A percentile compares a stretch with the other conserved stretches of the same genome.
Evolutionary conservation across 108 stramenopile genomes (phyloP).

Genomic region (Skeletonema marinoi): DNA sequence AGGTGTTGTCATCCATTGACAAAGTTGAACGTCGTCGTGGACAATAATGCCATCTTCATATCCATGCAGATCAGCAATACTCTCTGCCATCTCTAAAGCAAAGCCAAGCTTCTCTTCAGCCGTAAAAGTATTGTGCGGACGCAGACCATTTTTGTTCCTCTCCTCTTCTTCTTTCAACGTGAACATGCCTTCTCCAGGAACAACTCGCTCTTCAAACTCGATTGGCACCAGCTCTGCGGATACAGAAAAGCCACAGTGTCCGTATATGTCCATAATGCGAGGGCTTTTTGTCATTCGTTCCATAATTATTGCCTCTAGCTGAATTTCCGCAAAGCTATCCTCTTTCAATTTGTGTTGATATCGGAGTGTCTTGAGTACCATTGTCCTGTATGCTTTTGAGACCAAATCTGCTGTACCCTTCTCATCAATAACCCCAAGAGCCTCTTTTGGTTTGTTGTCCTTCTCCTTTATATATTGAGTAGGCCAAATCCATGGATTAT

Average conservation of each 20-base stretch:
- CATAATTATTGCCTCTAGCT: constrained; percentile 72
- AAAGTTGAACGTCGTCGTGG: constrained; percentile 81
- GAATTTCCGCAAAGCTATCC: constrained; percentile 23
- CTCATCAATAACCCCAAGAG: constrained; percentile 19
- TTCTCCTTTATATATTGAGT: constrained; percentile 16
- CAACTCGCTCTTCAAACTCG: constrained; percentile 57
- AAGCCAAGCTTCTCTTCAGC: constrained; percentile 63
- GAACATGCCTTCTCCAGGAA: constrained; percentile 44
- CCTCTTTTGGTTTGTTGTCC: constrained; percentile 2
- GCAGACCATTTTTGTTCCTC: constrained; percentile 48
- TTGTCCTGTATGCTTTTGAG: constrained; percentile 26
- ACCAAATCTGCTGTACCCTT: constrained; percentile 24
- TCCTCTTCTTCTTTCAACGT: constrained; percentile 43
- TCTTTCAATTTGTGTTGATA: constrained; percentile 32
- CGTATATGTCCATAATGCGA: constrained; percentile 69
- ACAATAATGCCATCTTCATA: constrained; percentile 69
- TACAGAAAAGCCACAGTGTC: constrained; percentile 68
- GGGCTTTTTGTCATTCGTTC: constrained; percentile 67
- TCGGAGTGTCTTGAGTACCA: constrained; percentile 55
- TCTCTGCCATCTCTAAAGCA: constrained; percentile 70
- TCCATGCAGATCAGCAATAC: constrained; percentile 73
- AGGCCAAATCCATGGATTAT: constrained; percentile 32
- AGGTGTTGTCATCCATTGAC: constrained; percentile 69
- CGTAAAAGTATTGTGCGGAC: constrained; percentile 62
- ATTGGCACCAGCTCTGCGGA: constrained; percentile 61